These are phyloP conservation scores for Monilinia vaccinii-corymbosi DNA, from an alignment of 2,329 filamentous ascomycete species.

Conservation along the genomic window DNA sequence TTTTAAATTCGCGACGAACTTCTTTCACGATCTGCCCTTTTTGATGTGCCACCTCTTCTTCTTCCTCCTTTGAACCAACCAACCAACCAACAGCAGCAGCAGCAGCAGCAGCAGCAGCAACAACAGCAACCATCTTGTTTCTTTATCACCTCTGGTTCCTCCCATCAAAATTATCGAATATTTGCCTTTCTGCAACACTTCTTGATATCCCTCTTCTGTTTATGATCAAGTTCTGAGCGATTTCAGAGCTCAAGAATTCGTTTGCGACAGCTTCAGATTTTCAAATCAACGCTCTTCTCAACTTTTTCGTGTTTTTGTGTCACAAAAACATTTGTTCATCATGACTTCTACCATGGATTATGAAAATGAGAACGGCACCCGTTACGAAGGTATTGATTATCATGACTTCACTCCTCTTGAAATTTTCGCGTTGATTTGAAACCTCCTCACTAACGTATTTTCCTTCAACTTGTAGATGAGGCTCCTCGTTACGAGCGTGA, in stretches of 20 bases:
- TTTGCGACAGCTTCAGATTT: slow-evolving; percentile 6
- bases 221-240: slow-evolving; percentile 8
- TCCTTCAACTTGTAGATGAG: slow-evolving; percentile 42
- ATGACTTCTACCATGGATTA: slow-evolving; percentile 56
- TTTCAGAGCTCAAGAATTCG: slow-evolving; percentile 8
- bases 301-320: slow-evolving; percentile 4
- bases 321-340: slow-evolving; percentile 17
- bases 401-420: background rate
- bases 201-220: background rate
- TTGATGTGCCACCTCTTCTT: slow-evolving; percentile 6
- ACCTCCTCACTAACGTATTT: slow-evolving; percentile 10
- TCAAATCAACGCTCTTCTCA: background rate
- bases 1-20: slow-evolving; percentile 9
- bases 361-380: slow-evolving; percentile 57
- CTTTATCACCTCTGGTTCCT: background rate
- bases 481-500: slow-evolving; percentile 58
- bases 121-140: background rate
- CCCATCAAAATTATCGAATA: background rate
- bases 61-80: background rate
- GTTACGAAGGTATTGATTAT: slow-evolving; percentile 48
- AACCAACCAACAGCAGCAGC: too few species aligned
- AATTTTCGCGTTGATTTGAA: background rate
- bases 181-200: background rate
- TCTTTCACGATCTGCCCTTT: slow-evolving; percentile 7
- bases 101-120: too few species aligned